Base-by-base conservation (phyloP, 1,284 basidiomycete genomes). In the Trametes sp. region DNA sequence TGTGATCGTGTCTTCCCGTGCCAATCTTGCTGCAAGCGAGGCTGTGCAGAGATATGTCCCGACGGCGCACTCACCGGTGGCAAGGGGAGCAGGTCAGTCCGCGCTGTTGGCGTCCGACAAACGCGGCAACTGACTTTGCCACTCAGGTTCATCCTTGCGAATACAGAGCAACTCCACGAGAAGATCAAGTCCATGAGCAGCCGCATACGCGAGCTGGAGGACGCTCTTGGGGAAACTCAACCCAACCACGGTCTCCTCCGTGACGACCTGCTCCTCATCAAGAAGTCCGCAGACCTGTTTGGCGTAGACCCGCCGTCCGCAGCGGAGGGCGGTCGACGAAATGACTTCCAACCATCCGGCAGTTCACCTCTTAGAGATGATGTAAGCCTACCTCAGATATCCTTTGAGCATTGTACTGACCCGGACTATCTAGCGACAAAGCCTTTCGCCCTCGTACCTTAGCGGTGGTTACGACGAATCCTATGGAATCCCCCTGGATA, bases 81-180 rank as follows among this genome's bases (percentile, higher is more conserved):
- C 28, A 76, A 76, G 64, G 75, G 75, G 44, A 76, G 75, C 71
- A 73, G 75, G 75, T 74, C 45, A 24, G 73, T 48, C 42, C 24
- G 21, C 14, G n/a, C 28, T 26, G 5, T 14, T 41, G 38, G 19
- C 29, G 14, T 41, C 42, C 46, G 14, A 13, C 23, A 54, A 41
- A 8, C 33, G n/a, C 31, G 26, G 54, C 42, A 62, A 45, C 42
- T 60, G 4, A 62, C 46, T 23, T 8, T 11, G 11, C 33, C 24
- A 23, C 13, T 9, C 58, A 87, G 87, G 35, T 89, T 89, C 66
- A 87, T 90, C 42, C 80, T 91, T 44, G 88, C 89, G 4, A 89
- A 87, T 38, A 92, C 89, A 9, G 89, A 89, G 69, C 87, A 91
- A 61, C 81, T 92, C 4, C 88, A 91, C 75, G 81, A 81, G 38